Evolutionary conservation across 306 rosid genomes (phyloP), one percentile per base, ranked within the genome.

Genomic region (Vigna unguiculata): DNA sequence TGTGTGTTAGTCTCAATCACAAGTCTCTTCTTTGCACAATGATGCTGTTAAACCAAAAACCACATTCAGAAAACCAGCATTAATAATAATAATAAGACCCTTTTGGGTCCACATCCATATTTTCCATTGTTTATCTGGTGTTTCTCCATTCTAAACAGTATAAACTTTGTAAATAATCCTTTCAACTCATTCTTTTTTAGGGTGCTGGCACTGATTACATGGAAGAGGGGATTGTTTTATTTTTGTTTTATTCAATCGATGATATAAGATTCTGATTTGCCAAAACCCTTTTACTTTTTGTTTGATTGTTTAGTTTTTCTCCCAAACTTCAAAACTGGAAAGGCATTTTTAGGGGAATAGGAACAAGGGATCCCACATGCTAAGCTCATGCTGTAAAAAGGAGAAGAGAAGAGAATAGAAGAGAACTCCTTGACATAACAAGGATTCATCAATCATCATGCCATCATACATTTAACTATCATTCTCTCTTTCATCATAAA

Each of bases 141-240:
- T n/a, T n/a, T n/a, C n/a, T n/a, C n/a, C n/a, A n/a, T n/a, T n/a
- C n/a, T n/a, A n/a, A n/a, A n/a, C n/a, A n/a, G n/a, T n/a, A n/a
- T n/a, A n/a, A n/a, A n/a, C n/a, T n/a, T n/a, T n/a, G 11, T 15
- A 1, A 24, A 24, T 72, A 24, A 24, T 72, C 40, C 9, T 36
- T 36, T 36, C 10, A 6, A 7, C 9, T 7, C 41, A 36, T 36
- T 6, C 9, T 2, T 45, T 71, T 30, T 48, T 24, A 51, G 71
- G 78, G 59, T 71, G 68, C 51, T 17, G 30, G 78, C 83, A 52
- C 75, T 80, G 75, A 73, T 65, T 80, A 45, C 79, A 64, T 65
- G 83, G 40, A 65, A 53, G 40, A 21, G 1, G 7, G 17, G 12
- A 4, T 28, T 28, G 0, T 28, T 28, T 28, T 28, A 4, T 52